A percentile compares a stretch with the other conserved stretches of the same genome.
Evolutionary conservation across 2,329 filamentous ascomycete genomes (phyloP).

Genomic region (Knoxdaviesia capensis): DNA sequence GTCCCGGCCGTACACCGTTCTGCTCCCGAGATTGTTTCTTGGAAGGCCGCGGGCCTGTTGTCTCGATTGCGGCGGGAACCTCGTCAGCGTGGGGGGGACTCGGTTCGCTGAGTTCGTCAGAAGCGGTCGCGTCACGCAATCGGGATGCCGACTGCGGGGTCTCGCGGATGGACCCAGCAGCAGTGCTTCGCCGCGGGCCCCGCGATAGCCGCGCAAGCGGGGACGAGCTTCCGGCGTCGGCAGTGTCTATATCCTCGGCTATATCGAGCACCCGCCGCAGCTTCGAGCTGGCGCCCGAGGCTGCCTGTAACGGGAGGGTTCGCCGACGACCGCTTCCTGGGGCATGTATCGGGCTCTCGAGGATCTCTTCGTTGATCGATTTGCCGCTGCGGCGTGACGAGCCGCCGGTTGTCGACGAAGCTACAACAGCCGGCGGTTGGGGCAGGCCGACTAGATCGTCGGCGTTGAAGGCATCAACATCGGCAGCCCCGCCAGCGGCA

Average conservation of each 20-base stretch:
- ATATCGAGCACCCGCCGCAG: slow-evolving; percentile 19
- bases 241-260: slow-evolving; percentile 10
- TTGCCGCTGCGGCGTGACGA: not conserved
- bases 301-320: slow-evolving; percentile 15
- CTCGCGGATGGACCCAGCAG: slow-evolving; percentile 12
- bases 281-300: slow-evolving; percentile 19
- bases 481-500: not conserved
- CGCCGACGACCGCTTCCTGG: slow-evolving; percentile 34
- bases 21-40: not conserved
- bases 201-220: slow-evolving; percentile 21
- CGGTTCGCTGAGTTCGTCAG: slow-evolving; percentile 12
- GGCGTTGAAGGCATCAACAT: not conserved
- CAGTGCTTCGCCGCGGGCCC: slow-evolving; percentile 11
- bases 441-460: slow-evolving; percentile 4
- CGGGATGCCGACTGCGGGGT: slow-evolving; percentile 8
- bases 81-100: slow-evolving; percentile 10
- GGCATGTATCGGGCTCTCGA: slow-evolving; percentile 31
- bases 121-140: not conserved
- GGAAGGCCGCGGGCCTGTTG: not conserved
- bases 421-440: slow-evolving; percentile 3
- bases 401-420: slow-evolving; percentile 1
- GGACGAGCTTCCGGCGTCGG: slow-evolving; percentile 14
- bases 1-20: no score
- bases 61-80: slow-evolving; percentile 3
- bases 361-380: slow-evolving; percentile 19